phyloP scores from a whole-genome alignment of 495 filamentous ascomycete genomes.

The Cercophora samala region DNA sequence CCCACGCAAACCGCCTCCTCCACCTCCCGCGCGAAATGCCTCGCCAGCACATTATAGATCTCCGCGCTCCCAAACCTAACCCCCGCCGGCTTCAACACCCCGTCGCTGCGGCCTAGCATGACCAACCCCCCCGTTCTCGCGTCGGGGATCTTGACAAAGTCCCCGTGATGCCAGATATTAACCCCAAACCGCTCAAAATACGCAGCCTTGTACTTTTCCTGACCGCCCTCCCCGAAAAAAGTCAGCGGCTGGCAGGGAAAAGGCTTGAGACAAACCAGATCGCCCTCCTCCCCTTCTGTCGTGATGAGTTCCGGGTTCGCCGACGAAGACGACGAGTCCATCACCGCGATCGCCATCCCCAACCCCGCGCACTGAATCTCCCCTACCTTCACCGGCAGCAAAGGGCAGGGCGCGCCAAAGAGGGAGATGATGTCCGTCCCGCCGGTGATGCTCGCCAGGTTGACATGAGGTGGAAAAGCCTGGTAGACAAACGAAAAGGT shows the following conservation, averaged over 20 bases:
- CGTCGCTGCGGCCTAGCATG: slow-evolving; percentile 80
- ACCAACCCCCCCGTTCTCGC: slow-evolving; percentile 68
- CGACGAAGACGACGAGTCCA: slow-evolving; percentile 56
- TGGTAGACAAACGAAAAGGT: slow-evolving; percentile 87
- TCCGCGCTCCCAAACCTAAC: slow-evolving; percentile 78
- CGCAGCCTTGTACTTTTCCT: slow-evolving; percentile 68
- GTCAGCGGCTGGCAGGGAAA: slow-evolving; percentile 88
- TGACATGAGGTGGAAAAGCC: slow-evolving; percentile 69
- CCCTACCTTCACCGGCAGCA: slow-evolving; percentile 80
- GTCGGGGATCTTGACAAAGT: slow-evolving; percentile 74
- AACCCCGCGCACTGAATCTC: slow-evolving; percentile 89
- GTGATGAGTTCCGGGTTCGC: slow-evolving; percentile 40
- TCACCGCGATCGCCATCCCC: slow-evolving; percentile 83
- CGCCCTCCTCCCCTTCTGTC: slow-evolving; percentile 66
- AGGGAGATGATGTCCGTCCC: slow-evolving; percentile 93
- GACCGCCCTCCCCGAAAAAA: slow-evolving; percentile 77
- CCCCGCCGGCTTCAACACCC: slow-evolving; percentile 73
- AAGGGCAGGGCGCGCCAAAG: slow-evolving; percentile 81
- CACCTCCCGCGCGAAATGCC: slow-evolving; percentile 71
- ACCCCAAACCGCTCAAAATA: slow-evolving; percentile 80
- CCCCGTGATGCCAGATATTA: slow-evolving; percentile 86
- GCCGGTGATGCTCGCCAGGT: slow-evolving; percentile 81
- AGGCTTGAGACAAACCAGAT: slow-evolving; percentile 80
- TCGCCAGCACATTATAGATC: slow-evolving; percentile 86
- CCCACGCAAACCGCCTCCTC: slow-evolving; percentile 86